Evolutionary conservation across 1,284 basidiomycete species (phyloP), one percentile per base, ranked within the genome.

Genomic region (Rhodotorula sp.): DNA sequence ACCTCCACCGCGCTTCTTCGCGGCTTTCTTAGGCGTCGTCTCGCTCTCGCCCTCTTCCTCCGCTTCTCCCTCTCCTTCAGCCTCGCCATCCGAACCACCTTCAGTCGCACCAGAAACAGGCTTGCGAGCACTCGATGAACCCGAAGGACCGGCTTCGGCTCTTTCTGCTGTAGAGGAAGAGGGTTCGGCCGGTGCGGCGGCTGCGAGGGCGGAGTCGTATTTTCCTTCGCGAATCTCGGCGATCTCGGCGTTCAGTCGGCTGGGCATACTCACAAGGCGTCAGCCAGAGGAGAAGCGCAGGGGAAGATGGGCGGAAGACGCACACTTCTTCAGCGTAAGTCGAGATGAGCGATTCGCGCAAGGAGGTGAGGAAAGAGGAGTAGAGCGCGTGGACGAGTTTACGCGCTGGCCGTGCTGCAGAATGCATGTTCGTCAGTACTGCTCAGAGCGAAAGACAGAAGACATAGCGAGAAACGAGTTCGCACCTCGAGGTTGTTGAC

Each of bases 371-470:
- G 4, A 69, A 56, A 5, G 37, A 10, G 24, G 62, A 54, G 56
- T 70, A 72, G 47, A 68, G 60, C 10, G 61, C 46, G 63, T 68
- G 71, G 34, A 66, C 68, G 26, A 72, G 65, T 31, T 67, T 62
- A 20, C 65, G 59, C 2, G 59, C 18, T 0, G 71, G 65, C 4
- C 63, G 68, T 9, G 68, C 68, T 70, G 65, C 26, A 4, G 8
- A 28, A 4, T 20, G 8, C 22, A 16, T 1, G n/a, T 1, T 18
- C 10, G 31, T 51, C 48, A 60, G 54, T 20, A 6, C 5, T 34
- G 40, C 46, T n/a, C 6, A 51, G 5, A 2, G 16, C 10, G 24
- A 24, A 15, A 13, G 16, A 24, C 4, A 28, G 16, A 15, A 13
- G 16, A 24, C 4, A 28, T 10, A 9, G 7, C 7, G 15, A 34